Evolutionary conservation across 2,329 filamentous ascomycete genomes (phyloP), one percentile per base, ranked within the genome.

Genomic region (Paraphaeosphaeria minitans): DNA sequence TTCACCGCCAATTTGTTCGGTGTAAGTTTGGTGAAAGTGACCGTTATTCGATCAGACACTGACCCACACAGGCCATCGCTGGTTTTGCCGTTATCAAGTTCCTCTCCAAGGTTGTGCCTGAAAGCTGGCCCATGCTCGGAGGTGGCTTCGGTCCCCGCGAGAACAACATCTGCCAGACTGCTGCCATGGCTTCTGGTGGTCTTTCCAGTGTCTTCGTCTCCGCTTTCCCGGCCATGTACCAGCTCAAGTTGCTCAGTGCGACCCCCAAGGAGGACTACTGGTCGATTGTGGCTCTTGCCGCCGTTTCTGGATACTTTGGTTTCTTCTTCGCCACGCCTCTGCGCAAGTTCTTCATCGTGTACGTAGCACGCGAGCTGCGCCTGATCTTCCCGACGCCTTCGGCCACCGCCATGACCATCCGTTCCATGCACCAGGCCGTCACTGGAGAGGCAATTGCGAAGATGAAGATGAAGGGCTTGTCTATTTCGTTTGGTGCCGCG

Each of bases 281-380:
- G 55, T 80, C 84, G 33, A 82, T 89, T 49, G 78, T 88, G 56
- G 84, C 84, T 29, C 80, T 89, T 62, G 88, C 86, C 2, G 78
- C 87, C 45, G 83, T 87, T 12, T 85, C 84, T 58, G 85, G 83
- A 10, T 87, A 87, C 75, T 88, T 88, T 71, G 87, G 87, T 4
- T 81, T 88, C 59, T 86, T 87, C 72, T 86, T 87, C 63, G 83
- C 84, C 50, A 86, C 85, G 0, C 85, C 86, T 8, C 80, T 88
- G 21, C 84, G 87, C 58, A 88, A 87, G 69, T 89, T 89, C 78
- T 89, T 89, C 78, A 84, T 89, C 72, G 84, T 89, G 71, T 85
- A 87, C 58, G 84, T 88, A 13, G 85, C 85, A 3, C 80, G 85
- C 10, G 85, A 88, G 73, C 75, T 87, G 33, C 82, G 81, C 57